Base-by-base conservation (phyloP, 2,329 filamentous ascomycete genomes). In the Colletotrichum sp. region DNA sequence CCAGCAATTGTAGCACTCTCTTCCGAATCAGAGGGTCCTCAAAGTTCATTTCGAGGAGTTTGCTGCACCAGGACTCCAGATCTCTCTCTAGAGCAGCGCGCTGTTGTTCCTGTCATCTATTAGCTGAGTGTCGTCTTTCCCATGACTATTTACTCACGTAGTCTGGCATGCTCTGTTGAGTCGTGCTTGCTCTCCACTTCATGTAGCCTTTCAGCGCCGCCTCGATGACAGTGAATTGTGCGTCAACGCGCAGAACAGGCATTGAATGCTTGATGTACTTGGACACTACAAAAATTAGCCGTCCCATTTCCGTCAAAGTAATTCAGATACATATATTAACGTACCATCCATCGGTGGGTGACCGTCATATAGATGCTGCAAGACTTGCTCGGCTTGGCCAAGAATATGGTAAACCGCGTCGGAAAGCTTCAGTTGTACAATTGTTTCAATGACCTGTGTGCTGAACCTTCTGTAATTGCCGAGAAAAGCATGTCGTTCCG, bases 401-500 rank as follows among this genome's bases (percentile, higher is more conserved):
- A 99, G 90, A 68, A 99, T 96, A 84, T 98, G 95, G 55, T 93
- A 91, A 78, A 99, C 93, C 1, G 96, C 96, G 77, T 98, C 96
- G 67, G 94, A 91, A 4, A 96, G 92, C 79, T 95, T 94, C 79
- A 95, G 91, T 78, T 95, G 91, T 26, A 98, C 95, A 77, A 99
- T 95, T 18, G 91, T 91, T 84, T 99, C 96, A 71, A 99, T 95
- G 30, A 98, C 91, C 76, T 95, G 93, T 5, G 93, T 93, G 83
- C 96, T 97, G 81, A 98, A 99, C 75, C 97, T 92, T 52, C 97
- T 91, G 84, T 99, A 99, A 82, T 99, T 99, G 6, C 96, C 96
- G 13, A 99, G 90, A 83, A 99, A 99, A 1, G 96, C 95, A 85
- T 99, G 97, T 28, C 96, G 92, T 83, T 99, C 97, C 0, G 97